Conservation (phyloP, 306 rosid genomes). For the Carpinus viminea region DNA sequence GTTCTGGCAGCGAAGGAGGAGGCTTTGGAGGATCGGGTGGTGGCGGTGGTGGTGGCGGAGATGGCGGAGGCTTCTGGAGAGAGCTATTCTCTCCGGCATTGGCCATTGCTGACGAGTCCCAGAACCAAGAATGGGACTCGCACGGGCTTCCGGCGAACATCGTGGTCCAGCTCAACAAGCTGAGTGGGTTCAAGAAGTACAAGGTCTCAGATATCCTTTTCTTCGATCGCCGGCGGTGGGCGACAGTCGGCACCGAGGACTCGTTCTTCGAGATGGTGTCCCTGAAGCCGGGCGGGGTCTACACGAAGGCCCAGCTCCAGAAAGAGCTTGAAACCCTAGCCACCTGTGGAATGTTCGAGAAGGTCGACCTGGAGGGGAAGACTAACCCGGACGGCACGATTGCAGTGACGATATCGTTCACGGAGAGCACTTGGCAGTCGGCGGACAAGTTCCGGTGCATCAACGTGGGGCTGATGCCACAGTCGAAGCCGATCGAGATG, state of each 20-base stretch:
- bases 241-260: conserved; percentile 68
- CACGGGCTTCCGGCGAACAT: conserved; percentile 91
- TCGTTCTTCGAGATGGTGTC: conserved; percentile 94
- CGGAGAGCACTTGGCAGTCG: conserved; percentile 88
- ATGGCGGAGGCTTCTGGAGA: conserved; percentile 60
- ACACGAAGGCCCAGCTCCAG: conserved; percentile 85
- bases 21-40: conserved; percentile 35
- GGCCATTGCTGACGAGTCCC: conserved; percentile 77
- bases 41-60: conserved; percentile 41
- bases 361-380: conserved; percentile 89
- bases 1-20: conserved; percentile 18
- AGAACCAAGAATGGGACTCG: conserved; percentile 72
- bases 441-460: conserved; percentile 88
- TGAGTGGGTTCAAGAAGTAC: conserved; percentile 86
- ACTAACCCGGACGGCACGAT: conserved; percentile 83
- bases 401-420: conserved; percentile 60
- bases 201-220: conserved; percentile 73
- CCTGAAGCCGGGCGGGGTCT: conserved; percentile 68
- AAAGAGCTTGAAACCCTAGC: conserved; percentile 80
- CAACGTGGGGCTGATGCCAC: conserved; percentile 79
- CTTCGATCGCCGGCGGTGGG: conserved; percentile 61
- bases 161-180: conserved; percentile 71
- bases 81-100: conserved; percentile 40
- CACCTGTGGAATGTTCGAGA: conserved; percentile 96
- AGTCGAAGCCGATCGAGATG: conserved; percentile 82